These are phyloP conservation scores for Prunus fruticosa DNA, from an alignment of 306 rosid species.

Conservation along the genomic window DNA sequence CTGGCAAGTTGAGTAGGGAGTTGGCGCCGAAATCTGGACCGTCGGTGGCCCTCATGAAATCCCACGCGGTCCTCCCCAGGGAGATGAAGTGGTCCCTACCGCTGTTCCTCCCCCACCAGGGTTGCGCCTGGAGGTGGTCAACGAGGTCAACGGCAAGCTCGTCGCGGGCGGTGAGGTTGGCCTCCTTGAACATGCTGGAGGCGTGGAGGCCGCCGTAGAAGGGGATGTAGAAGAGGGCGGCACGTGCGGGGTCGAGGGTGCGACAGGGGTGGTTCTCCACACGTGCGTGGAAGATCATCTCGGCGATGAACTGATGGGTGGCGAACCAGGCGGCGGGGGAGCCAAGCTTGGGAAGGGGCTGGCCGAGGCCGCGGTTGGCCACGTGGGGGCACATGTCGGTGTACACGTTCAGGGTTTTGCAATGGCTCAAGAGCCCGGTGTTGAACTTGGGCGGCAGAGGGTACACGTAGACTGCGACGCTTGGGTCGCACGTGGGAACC, in stretches of 20 bases:
- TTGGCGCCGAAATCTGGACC: constrained; percentile 72
- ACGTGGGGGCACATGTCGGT: constrained; percentile 92
- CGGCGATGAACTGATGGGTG: constrained; percentile 81
- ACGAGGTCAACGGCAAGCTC: constrained; percentile 42
- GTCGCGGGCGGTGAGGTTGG: constrained; percentile 52
- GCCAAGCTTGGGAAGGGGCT: constrained; percentile 28
- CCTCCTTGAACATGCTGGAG: constrained; percentile 61
- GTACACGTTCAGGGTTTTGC: constrained; percentile 61
- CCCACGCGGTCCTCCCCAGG: constrained; percentile 85
- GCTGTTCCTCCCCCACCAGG: constrained; percentile 25
- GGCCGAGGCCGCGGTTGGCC: constrained; percentile 73
- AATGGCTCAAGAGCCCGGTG: constrained; percentile 45
- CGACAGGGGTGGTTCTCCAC: constrained; percentile 78
- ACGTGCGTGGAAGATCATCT: constrained; percentile 82
- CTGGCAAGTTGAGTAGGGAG: constrained; percentile 49
- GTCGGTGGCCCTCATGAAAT: constrained; percentile 53
- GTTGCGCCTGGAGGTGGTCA: constrained; percentile 30
- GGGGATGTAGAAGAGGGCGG: constrained; percentile 65
- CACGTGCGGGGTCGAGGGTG: constrained; percentile 53
- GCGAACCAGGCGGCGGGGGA: constrained; percentile 48
- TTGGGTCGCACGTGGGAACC: constrained; percentile 32
- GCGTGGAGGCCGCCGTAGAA: constrained; percentile 85
- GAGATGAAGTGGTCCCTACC: constrained; percentile 73
- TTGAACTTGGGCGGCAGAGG: constrained; percentile 64
- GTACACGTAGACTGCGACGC: constrained; percentile 50